Base-by-base conservation (phyloP, 345 rosid genomes). In the Hibiscus mutabilis region DNA sequence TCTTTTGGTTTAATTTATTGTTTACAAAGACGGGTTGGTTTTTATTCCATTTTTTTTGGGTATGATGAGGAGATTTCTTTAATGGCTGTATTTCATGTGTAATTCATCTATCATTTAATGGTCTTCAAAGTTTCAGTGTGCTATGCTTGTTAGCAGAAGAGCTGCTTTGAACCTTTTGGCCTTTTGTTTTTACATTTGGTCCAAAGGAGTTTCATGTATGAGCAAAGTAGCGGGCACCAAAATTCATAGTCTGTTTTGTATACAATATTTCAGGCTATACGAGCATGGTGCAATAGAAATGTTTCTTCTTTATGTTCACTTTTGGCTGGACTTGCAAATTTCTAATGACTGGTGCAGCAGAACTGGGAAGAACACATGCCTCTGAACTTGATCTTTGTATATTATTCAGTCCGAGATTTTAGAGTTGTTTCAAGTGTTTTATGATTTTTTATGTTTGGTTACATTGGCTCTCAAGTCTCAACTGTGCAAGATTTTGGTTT, bases 101-200 rank as follows among this genome's bases (percentile, higher is more conserved):
- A 82, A 79, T 46, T 57, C n/a, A 27, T 22, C 13, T 31, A 52
- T 2, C 67, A 35, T 60, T 40, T 35, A 79, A 19, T 62, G 65
- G 74, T 70, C 85, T 82, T 79, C 81, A 77, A 82, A 79, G 81
- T 79, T 82, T 18, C 10, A 5, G 1, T 22, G 13, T 66, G 37
- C 37, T 52, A 42, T 22, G 6, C 4, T 19, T 19, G 19, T 29
- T 21, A 42, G 68, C 16, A 6, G 5, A 65, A 40, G 57, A 18
- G 57, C 57, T n/a, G 33, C 5, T 24, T 52, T 15, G 16, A 5
- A n/a, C 2, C 2, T 52, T 52, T 52, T 52, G 22, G 22, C 22
- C 21, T 37, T 37, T 37, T 52, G 42, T 44, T 44, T 44, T 11
- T 44, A 13, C 49, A 12, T 44, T 44, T 44, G 47, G 14, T 44